Base-by-base conservation (phyloP, 1,284 basidiomycete species). In the Xerocomus minutiporus region DNA sequence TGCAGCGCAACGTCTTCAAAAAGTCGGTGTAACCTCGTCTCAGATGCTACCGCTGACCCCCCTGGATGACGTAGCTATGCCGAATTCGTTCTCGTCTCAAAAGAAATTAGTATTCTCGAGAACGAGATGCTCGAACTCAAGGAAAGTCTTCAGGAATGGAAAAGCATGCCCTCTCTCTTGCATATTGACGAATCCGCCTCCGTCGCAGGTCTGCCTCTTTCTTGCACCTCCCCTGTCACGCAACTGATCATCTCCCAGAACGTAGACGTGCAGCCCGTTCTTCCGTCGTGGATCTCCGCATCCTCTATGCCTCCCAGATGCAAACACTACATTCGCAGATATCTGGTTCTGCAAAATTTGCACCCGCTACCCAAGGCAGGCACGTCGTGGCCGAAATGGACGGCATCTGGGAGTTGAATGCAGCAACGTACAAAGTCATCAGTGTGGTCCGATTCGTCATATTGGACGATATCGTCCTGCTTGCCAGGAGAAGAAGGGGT, bases 101-200 rank as follows among this genome's bases (percentile, higher is more conserved):
- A 98, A 66, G 97, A 99, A 72, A 96, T 99, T 44, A 89, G 91
- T 7, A 89, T 91, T 0, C 80, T 99, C 11, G 96, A 99, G 74
- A 97, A 96, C 67, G 95, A 98, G 68, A 93, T 98, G 90, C 81
- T 98, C 35, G 95, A 98, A 66, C 83, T 99, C 67, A 98, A 97
- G 68, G 92, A 96, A 55, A 82, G 91, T 3, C 77, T 99, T 1
- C 86, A 87, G 13, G 97, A 99, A 65, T 99, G 95, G 89, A 94
- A 93, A 69, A 84, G 83, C 46, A 92, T 97, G 78, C 94, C 94
- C 0, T 91, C 91, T n/a, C 79, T 93, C 12, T 78, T 97, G 39
- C 91, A 94, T 57, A 88, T 96, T 53, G 91, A 91, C 51, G 90
- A 92, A 60, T 81, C 82, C 2, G 79, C 80, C 42, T 80, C 81